Conservation (phyloP, 176 grass and related monocot species). For the Carex kokanica region DNA sequence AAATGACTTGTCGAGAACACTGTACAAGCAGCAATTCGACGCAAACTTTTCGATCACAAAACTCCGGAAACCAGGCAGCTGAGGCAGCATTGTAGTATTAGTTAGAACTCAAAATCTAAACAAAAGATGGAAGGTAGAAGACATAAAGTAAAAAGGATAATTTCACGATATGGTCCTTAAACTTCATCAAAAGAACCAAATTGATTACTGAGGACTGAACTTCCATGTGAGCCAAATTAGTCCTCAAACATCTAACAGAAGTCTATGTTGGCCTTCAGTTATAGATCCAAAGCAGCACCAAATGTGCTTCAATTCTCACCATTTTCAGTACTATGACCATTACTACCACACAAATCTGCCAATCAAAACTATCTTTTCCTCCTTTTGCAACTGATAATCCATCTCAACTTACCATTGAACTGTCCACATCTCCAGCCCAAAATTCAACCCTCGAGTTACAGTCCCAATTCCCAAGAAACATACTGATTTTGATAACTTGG, state of each 20-base stretch:
- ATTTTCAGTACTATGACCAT: not conserved
- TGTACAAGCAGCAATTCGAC: slow-evolving; percentile 76
- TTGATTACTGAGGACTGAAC: not conserved
- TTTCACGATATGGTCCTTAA: not conserved
- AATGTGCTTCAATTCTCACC: not conserved
- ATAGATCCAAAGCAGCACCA: not conserved
- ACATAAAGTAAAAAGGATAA: slow-evolving; percentile 16
- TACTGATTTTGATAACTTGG: not conserved
- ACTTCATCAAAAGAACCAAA: slow-evolving; percentile 2
- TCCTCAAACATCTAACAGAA: not conserved
- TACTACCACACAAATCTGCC: not conserved
- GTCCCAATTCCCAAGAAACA: not conserved
- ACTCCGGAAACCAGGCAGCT: slow-evolving; percentile 86
- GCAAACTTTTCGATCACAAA: slow-evolving; percentile 92
- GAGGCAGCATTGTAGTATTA: slow-evolving; percentile 29
- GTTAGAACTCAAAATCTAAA: slow-evolving; percentile 17
- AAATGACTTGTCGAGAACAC: slow-evolving; percentile 95
- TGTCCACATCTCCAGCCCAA: not conserved
- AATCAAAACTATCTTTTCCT: not conserved
- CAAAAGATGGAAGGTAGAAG: slow-evolving; percentile 9
- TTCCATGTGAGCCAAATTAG: not conserved
- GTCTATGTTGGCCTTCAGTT: not conserved
- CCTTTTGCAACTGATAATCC: not conserved
- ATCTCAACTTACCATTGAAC: not conserved
- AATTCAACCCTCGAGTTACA: not conserved